Conservation (phyloP, 2,329 filamentous ascomycete genomes). For the Sclerotiophoma versabilis region DNA sequence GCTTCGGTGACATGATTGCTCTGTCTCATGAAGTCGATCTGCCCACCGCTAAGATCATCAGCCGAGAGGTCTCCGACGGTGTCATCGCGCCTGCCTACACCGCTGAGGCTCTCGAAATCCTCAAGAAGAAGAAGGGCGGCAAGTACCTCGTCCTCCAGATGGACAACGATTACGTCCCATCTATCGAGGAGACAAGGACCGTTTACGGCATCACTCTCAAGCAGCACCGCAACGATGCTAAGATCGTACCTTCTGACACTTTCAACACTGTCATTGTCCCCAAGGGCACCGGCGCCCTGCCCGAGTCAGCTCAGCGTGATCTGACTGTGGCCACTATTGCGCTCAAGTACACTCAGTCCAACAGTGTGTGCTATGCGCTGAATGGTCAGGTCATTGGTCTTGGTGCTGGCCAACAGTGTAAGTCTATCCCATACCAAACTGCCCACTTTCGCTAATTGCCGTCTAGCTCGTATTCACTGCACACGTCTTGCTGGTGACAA, state of each 20-base stretch:
- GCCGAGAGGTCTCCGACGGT: constrained; percentile 95
- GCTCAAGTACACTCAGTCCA: constrained; percentile 96
- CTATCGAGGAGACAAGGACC: constrained; percentile 76
- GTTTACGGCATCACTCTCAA: constrained; percentile 89
- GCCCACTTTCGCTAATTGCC: constrained; percentile 4
- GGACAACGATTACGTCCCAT: constrained; percentile 84
- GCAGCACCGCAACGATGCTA: constrained; percentile 91
- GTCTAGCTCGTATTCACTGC: constrained; percentile 84
- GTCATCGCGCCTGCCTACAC: constrained; percentile 91
- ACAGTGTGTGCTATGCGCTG: constrained; percentile 96
- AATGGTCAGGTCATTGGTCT: constrained; percentile 94
- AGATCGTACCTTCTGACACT: constrained; percentile 79
- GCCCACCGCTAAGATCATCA: constrained; percentile 95
- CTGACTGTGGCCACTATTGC: constrained; percentile 95
- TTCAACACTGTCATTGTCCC: constrained; percentile 88
- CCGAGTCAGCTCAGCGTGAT: constrained; percentile 84
- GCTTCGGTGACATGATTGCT: constrained; percentile 95
- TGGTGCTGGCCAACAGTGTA: constrained; percentile 90
- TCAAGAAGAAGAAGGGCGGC: constrained; percentile 98
- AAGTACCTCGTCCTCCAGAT: constrained; percentile 97
- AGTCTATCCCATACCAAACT: constrained; percentile 13
- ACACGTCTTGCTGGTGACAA: constrained; percentile 97
- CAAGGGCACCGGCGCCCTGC: constrained; percentile 75
- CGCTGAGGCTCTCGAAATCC: constrained; percentile 83
- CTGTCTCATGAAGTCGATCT: constrained; percentile 90